Percentiles rank a stretch among this genome's conserved stretches.
Conservation (phyloP, 2,329 filamentous ascomycete species). For the Parasarocladium wereldwijsianum region DNA sequence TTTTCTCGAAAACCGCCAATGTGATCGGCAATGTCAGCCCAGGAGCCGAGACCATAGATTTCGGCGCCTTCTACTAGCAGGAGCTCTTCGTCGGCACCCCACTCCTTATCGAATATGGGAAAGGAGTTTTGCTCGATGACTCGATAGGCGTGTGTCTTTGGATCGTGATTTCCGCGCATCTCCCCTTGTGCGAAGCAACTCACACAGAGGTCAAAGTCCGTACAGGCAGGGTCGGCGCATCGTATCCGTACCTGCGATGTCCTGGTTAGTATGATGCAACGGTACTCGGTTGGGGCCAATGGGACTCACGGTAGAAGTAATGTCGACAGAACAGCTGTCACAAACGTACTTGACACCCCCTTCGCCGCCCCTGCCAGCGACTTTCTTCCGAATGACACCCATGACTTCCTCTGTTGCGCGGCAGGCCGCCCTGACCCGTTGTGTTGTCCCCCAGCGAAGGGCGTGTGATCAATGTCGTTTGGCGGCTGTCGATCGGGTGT, state of each 20-base stretch:
- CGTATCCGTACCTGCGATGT: conserved; percentile 69
- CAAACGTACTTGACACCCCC: conserved; percentile 92
- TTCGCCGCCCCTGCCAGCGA: conserved; percentile 68
- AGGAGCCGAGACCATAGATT: conserved; percentile 90
- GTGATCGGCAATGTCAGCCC: conserved; percentile 96
- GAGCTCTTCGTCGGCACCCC: conserved; percentile 96
- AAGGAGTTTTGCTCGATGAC: conserved; percentile 98
- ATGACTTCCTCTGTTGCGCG: conserved; percentile 28
- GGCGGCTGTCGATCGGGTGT: too few species aligned
- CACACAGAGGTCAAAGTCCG: conserved; percentile 94
- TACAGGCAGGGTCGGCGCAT: conserved; percentile 70
- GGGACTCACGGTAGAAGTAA: conserved; percentile 76
- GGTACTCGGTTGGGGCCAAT: conserved; percentile 5
- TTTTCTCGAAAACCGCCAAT: conserved; percentile 91
- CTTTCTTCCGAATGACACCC: conserved; percentile 96
- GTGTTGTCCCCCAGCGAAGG: too few species aligned
- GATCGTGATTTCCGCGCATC: conserved; percentile 70
- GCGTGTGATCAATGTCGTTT: too few species aligned
- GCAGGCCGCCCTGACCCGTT: too few species aligned
- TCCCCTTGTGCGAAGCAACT: conserved; percentile 81
- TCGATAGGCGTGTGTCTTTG: conserved; percentile 71
- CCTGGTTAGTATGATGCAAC: background rate
- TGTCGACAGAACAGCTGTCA: conserved; percentile 91
- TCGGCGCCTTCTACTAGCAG: conserved; percentile 85
- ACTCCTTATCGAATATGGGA: conserved; percentile 85